Conservation (phyloP, 208 protist species). For the Trypanosoma melophagium region DNA sequence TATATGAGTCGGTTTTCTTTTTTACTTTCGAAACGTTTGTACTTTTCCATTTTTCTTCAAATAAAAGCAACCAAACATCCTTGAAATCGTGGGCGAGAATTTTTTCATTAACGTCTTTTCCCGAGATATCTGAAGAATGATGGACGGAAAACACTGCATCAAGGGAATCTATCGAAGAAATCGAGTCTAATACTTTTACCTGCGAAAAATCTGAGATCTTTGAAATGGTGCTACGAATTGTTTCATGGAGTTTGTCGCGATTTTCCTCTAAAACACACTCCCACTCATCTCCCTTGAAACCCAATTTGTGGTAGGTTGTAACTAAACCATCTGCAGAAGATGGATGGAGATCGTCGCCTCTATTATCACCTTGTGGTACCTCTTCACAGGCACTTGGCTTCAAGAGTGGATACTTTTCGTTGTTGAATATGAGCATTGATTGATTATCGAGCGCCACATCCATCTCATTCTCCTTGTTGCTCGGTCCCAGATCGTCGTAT, state of each 20-base stretch:
- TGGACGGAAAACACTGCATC: slow-evolving; percentile 43
- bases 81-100: neutral
- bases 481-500: neutral
- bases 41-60: neutral
- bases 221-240: slow-evolving; percentile 32
- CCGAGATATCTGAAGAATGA: slow-evolving; percentile 21
- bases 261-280: slow-evolving; percentile 23
- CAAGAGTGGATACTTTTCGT: neutral
- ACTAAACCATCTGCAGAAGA: slow-evolving; percentile 15
- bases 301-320: slow-evolving; percentile 42
- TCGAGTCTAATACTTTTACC: slow-evolving; percentile 39
- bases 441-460: neutral
- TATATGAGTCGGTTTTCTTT: neutral
- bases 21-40: neutral
- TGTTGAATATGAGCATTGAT: neutral
- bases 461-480: neutral
- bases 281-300: slow-evolving; percentile 58
- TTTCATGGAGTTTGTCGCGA: slow-evolving; percentile 28
- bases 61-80: slow-evolving; percentile 7
- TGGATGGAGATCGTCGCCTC: neutral
- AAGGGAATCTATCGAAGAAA: slow-evolving; percentile 22
- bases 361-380: neutral
- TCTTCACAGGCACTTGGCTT: neutral
- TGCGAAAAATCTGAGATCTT: slow-evolving; percentile 29
- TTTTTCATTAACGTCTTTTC: slow-evolving; percentile 15